Conservation (phyloP, 495 filamentous ascomycete genomes). For the Hyaloscypha bicolor region DNA sequence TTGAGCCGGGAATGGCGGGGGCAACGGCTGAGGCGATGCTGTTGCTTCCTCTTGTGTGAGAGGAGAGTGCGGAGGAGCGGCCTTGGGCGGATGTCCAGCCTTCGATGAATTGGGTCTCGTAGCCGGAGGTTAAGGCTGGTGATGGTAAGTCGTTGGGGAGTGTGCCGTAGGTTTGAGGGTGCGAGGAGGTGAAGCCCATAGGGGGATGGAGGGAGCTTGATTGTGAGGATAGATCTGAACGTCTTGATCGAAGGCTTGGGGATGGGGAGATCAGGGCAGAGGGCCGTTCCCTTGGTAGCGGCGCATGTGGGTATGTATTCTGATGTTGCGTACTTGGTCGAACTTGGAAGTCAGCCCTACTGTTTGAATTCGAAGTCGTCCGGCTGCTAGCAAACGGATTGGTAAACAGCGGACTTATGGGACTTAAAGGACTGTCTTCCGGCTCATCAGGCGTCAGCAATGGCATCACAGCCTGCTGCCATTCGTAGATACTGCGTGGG, state of each 20-base stretch:
- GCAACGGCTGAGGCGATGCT: constrained; percentile 34
- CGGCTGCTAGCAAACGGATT: constrained; percentile 30
- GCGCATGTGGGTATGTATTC: constrained; percentile 26
- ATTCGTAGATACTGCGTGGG: constrained; percentile 29
- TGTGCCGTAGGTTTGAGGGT: constrained; percentile 42
- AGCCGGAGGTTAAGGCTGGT: constrained; percentile 50
- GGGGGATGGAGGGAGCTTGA: constrained; percentile 47
- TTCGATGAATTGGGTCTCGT: constrained; percentile 57
- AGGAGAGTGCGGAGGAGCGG: constrained; percentile 50
- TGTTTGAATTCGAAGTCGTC: neutral
- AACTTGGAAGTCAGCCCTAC: neutral
- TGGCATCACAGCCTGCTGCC: constrained; percentile 29
- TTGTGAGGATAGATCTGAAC: constrained; percentile 56
- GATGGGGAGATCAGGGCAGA: constrained; percentile 38
- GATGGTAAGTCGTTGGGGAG: constrained; percentile 53
- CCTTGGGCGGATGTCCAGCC: constrained; percentile 60
- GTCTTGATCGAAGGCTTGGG: constrained; percentile 53
- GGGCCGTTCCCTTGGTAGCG: constrained; percentile 22
- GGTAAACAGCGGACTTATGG: constrained; percentile 28
- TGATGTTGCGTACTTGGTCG: constrained; percentile 9
- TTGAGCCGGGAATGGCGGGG: constrained; percentile 6
- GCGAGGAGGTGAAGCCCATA: constrained; percentile 27
- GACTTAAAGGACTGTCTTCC: constrained; percentile 20
- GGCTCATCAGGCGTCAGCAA: constrained; percentile 16
- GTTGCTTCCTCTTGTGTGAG: constrained; percentile 40